A percentile compares a stretch with the other conserved stretches of the same genome.
Conservation (phyloP, 768 basidiomycete genomes). For the Kondoa subrosea region DNA sequence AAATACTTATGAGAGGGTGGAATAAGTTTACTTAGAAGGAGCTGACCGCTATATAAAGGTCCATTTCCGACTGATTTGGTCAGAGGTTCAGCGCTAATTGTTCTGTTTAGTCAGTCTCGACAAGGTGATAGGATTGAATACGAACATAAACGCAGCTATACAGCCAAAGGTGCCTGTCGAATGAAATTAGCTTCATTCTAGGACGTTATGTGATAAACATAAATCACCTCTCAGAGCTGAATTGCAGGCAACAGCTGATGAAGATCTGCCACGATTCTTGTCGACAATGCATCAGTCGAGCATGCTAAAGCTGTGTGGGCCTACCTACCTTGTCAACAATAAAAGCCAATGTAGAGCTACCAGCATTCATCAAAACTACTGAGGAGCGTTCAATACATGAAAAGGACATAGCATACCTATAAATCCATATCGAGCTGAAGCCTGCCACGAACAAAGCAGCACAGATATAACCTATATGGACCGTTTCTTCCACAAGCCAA, state of each 20-base stretch:
- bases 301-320: background rate
- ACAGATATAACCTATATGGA: conserved; percentile 1
- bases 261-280: conserved; percentile 1
- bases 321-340: background rate
- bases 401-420: background rate
- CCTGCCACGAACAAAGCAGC: background rate
- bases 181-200: background rate
- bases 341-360: background rate
- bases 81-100: background rate
- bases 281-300: conserved; percentile 1
- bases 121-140: background rate
- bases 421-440: conserved; percentile 1
- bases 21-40: background rate
- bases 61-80: background rate
- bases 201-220: background rate
- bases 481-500: background rate
- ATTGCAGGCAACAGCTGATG: conserved; percentile 4
- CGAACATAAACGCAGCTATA: conserved; percentile 5
- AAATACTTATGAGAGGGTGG: background rate
- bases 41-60: background rate
- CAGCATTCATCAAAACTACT: background rate
- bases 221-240: conserved; percentile 1
- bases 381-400: background rate
- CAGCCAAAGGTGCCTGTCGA: background rate
- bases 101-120: background rate